Conservation (phyloP, 805 yeast species). For the Suhomyces prunicola region DNA sequence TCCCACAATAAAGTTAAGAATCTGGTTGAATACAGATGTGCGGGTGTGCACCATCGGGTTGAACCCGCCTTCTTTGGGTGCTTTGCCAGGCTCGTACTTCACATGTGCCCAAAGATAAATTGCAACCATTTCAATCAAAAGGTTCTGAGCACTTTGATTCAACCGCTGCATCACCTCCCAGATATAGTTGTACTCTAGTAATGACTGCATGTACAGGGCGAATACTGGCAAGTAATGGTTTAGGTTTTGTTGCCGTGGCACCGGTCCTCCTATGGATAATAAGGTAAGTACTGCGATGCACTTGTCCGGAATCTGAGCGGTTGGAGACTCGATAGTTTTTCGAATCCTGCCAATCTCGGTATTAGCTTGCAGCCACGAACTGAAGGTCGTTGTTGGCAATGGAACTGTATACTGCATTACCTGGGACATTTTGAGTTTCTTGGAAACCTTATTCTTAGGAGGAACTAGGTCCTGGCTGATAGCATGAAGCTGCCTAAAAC, state of each 20-base stretch:
- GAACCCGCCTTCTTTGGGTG: background rate
- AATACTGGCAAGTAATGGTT: conserved; percentile 34
- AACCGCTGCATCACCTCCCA: background rate
- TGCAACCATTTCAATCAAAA: conserved; percentile 40
- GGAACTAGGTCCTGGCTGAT: background rate
- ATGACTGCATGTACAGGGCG: background rate
- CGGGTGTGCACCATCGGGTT: conserved; percentile 21
- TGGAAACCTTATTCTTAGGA: background rate
- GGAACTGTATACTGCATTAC: conserved; percentile 14
- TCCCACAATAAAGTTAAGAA: conserved; percentile 35
- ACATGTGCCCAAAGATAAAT: conserved; percentile 47
- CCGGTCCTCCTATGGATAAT: conserved; percentile 31
- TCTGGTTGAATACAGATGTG: conserved; percentile 26
- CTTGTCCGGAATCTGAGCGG: background rate
- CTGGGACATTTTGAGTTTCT: conserved; percentile 3
- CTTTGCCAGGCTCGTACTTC: conserved; percentile 18
- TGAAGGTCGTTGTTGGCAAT: conserved; percentile 4
- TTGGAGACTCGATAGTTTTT: background rate
- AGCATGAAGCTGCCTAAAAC: conserved; percentile 2
- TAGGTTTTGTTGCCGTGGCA: conserved; percentile 28
- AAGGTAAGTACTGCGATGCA: conserved; percentile 11
- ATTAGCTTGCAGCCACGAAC: conserved; percentile 20
- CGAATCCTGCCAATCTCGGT: conserved; percentile 19
- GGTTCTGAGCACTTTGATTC: conserved; percentile 25
- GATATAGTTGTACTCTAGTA: background rate